These are phyloP conservation scores for Fraxinus baroniana DNA, from an alignment of 305 asterid species.

Conservation along the genomic window DNA sequence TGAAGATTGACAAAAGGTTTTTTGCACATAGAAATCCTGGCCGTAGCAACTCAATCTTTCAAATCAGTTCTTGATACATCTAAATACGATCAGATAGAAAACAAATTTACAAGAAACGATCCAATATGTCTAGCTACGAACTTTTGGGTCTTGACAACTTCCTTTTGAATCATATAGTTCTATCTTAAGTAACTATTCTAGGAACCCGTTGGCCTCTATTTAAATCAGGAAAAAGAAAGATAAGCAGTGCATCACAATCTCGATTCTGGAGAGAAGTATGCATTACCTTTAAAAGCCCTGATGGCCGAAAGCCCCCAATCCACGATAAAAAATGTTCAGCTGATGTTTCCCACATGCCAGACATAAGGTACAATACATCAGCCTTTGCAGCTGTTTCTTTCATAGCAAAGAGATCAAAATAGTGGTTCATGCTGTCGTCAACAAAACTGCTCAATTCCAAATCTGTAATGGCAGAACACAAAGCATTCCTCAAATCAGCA, in stretches of 20 bases:
- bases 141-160: neutral
- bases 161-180: neutral
- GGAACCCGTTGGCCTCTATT: neutral
- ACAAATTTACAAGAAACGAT: neutral
- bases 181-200: neutral
- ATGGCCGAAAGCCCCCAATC: constrained; percentile 95
- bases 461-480: constrained; percentile 57
- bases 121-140: neutral
- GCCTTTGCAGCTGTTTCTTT: constrained; percentile 77
- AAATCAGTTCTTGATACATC: neutral
- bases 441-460: constrained; percentile 52
- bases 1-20: neutral
- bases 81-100: neutral
- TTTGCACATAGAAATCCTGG: neutral
- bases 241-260: neutral
- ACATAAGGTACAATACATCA: constrained; percentile 77
- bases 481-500: constrained; percentile 57
- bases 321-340: constrained; percentile 90
- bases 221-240: neutral
- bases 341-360: constrained; percentile 84
- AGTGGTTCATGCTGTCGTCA: constrained; percentile 64
- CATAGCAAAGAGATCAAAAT: constrained; percentile 64
- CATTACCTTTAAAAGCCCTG: constrained; percentile 79
- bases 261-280: neutral
- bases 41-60: neutral